These are phyloP conservation scores for Talaromyces wortmannii DNA, from an alignment of 495 filamentous ascomycete species.

Conservation along the genomic window DNA sequence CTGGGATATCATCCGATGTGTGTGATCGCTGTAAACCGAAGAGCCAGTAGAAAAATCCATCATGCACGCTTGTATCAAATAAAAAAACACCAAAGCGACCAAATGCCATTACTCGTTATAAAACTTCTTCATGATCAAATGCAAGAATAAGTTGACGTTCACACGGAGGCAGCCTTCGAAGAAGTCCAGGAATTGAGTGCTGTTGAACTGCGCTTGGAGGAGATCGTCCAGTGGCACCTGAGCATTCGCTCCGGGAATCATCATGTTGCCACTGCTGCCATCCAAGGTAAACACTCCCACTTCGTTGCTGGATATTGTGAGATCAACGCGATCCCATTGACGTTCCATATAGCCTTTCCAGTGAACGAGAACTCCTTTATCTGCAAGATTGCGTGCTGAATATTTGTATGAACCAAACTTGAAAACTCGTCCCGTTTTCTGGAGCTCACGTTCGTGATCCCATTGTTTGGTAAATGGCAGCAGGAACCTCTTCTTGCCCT, in stretches of 20 bases:
- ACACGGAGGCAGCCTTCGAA: constrained; percentile 84
- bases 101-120: constrained; percentile 55
- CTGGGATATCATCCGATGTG: neutral
- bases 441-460: constrained; percentile 93
- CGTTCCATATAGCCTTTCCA: constrained; percentile 81
- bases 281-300: constrained; percentile 93
- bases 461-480: constrained; percentile 98
- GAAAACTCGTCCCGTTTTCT: constrained; percentile 82
- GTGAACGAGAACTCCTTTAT: constrained; percentile 86
- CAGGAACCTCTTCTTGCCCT: constrained; percentile 90
- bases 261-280: constrained; percentile 85
- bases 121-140: constrained; percentile 97
- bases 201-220: constrained; percentile 94
- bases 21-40: constrained; percentile 7
- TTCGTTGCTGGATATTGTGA: constrained; percentile 90
- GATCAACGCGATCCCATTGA: constrained; percentile 84
- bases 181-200: constrained; percentile 87
- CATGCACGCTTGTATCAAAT: constrained; percentile 9
- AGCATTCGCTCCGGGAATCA: constrained; percentile 89
- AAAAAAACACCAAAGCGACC: constrained; percentile 1
- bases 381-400: constrained; percentile 76
- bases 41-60: neutral
- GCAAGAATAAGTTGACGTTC: constrained; percentile 92
- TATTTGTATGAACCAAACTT: constrained; percentile 98
- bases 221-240: constrained; percentile 88